Evolutionary conservation across 2,329 filamentous ascomycete species (phyloP), one percentile per base, ranked within the genome.

Genomic region (Elsinoe arachidis): DNA sequence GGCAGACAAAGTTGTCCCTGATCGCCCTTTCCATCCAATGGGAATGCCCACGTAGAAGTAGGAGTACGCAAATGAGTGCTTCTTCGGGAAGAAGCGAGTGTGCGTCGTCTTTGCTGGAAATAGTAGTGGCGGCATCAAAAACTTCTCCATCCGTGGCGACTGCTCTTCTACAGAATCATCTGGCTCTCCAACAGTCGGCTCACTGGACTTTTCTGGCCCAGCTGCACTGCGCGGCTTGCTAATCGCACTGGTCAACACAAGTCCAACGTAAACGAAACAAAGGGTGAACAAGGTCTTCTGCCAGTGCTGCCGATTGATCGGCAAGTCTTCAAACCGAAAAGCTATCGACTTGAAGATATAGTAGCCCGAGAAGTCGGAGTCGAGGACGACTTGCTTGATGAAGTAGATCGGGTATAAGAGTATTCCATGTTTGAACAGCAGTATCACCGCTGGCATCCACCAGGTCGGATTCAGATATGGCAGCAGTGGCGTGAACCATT

Each of bases 21-120:
- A 70, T 41, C 72, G 72, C 5, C 83, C 84, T 53, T 73, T 72
- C 68, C 80, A 83, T n/a, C 79, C 79, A 21, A 90, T 76, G 0
- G 86, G 86, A 39, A 87, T 75, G 0, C 86, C 86, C 23, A 84
- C 81, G 46, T 84, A 75, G 1, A 90, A 77, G 67, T 90, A 89
- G 0, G 84, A 83, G 66, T 89, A 88, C 0, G 74, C 74, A 65
- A 91, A 90, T 0, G 78, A 78, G 66, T 90, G 84, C 59, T 78
- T 81, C 65, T 82, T 77, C 0, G 87, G 87, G 58, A 85, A 83
- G n/a, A 86, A 67, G 15, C 86, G 77, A 3, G 79, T 74, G 67
- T 90, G 87, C 1, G 78, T 83, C 12, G 83, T 88, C 44, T 73
- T 75, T 63, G 82, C 83, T 6, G 85, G 84, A 41, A 90, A 80